phyloP scores from a whole-genome alignment of 148 eudicot species.

The Polygonum maritimum region DNA sequence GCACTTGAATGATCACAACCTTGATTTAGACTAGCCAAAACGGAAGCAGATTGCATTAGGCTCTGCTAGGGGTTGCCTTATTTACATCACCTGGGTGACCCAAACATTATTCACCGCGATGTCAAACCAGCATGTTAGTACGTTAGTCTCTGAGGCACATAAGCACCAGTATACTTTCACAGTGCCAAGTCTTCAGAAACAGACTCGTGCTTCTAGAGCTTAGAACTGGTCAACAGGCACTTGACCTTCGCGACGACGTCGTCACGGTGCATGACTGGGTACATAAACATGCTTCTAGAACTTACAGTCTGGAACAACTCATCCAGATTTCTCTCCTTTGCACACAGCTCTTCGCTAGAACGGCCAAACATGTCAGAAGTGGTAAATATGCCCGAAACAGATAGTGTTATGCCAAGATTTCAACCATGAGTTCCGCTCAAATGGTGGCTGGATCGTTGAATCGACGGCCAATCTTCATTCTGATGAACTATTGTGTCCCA shows the following conservation, averaged over 20 bases:
- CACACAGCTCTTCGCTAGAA: constrained; percentile 35
- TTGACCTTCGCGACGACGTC: constrained; percentile 46
- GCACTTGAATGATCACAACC: constrained; percentile 35
- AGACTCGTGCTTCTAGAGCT: constrained; percentile 61
- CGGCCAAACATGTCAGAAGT: constrained; percentile 58
- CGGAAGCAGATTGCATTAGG: constrained; percentile 51
- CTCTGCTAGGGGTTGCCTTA: constrained; percentile 48
- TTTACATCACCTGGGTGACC: constrained; percentile 51
- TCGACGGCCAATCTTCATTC: constrained; percentile 34
- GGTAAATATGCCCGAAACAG: constrained; percentile 47
- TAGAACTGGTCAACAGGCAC: constrained; percentile 55
- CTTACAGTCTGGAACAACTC: constrained; percentile 41
- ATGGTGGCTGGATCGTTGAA: constrained; percentile 31
- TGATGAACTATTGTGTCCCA: constrained; percentile 51
- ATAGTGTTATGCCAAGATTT: constrained; percentile 37
- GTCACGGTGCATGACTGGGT: constrained; percentile 63
- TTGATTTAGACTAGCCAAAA: constrained; percentile 45
- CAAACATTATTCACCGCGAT: constrained; percentile 58
- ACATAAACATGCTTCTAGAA: too few relatives aligned
- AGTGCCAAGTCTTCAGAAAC: constrained; percentile 55
- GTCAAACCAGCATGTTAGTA: constrained; percentile 74
- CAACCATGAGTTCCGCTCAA: constrained; percentile 17
- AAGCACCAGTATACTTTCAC: constrained; percentile 57
- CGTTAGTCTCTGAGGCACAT: constrained; percentile 56
- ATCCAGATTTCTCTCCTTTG: constrained; percentile 51